Conservation (phyloP, 179 eudicot genomes). For the Gypsophila paniculata region DNA sequence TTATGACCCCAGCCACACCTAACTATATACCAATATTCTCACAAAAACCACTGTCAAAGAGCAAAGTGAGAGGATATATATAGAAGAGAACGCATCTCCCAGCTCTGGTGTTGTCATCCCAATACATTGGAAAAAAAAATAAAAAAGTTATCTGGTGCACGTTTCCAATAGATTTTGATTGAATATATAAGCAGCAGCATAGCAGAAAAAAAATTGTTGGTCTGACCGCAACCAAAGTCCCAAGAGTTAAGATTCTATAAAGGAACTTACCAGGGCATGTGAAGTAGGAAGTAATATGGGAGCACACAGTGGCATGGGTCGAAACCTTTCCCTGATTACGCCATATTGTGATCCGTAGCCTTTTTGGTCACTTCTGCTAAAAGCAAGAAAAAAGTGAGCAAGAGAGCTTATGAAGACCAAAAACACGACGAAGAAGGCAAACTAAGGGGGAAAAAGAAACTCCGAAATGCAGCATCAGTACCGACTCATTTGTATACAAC, state of each 20-base stretch:
- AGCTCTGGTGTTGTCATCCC: neutral
- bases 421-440: neutral
- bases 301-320: conserved; percentile 88
- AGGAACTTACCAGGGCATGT: conserved; percentile 73
- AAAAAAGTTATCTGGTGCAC: neutral
- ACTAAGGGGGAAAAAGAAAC: neutral
- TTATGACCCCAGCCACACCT: neutral
- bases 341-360: conserved; percentile 45
- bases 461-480: neutral
- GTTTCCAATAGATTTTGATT: conserved; percentile 1
- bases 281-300: conserved; percentile 87
- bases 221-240: neutral
- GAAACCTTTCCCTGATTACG: conserved; percentile 70
- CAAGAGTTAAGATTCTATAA: conserved; percentile 4
- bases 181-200: neutral
- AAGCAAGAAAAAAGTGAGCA: conserved; percentile 6
- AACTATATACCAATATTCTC: neutral
- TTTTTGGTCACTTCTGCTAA: conserved; percentile 68
- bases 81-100: neutral
- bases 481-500: neutral
- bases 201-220: neutral
- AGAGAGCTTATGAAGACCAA: neutral
- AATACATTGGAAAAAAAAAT: neutral
- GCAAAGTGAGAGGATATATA: neutral
- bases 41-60: neutral